Conservation (phyloP, 306 rosid genomes). For the Cucurbita ficifolia region DNA sequence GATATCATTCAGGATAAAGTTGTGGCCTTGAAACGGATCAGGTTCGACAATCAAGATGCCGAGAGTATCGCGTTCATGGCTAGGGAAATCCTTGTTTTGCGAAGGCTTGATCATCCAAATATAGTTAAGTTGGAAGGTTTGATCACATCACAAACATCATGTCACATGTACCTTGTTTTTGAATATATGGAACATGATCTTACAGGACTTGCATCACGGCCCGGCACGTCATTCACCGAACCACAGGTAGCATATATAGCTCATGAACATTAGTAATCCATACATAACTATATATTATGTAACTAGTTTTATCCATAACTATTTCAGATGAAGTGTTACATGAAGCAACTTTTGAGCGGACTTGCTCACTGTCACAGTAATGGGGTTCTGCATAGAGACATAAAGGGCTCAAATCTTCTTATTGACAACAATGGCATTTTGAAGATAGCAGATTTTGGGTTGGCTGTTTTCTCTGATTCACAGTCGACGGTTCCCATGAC, state of each 20-base stretch:
- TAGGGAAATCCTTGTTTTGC: conserved; percentile 77
- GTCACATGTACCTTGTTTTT: conserved; percentile 75
- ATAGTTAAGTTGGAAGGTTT: conserved; percentile 82
- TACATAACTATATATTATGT: not conserved
- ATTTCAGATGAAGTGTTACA: conserved; percentile 73
- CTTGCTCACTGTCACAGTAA: conserved; percentile 79
- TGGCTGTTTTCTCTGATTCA: conserved; percentile 59
- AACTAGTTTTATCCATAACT: not conserved
- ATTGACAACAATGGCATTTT: conserved; percentile 63
- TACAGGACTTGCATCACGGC: conserved; percentile 66
- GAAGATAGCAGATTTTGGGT: conserved; percentile 93
- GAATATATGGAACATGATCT: conserved; percentile 97
- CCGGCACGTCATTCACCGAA: conserved; percentile 56
- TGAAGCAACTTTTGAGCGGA: conserved; percentile 86
- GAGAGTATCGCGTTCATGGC: conserved; percentile 97
- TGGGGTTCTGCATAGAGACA: conserved; percentile 91
- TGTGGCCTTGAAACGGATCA: conserved; percentile 80
- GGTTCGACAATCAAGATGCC: conserved; percentile 66
- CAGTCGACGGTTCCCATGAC: conserved; percentile 49
- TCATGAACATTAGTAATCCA: not conserved
- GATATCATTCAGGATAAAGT: conserved; percentile 44
- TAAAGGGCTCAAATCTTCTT: conserved; percentile 96
- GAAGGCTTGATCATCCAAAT: conserved; percentile 86
- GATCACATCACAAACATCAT: conserved; percentile 59
- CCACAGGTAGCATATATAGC: conserved; percentile 51